Evolutionary conservation across 2,329 filamentous ascomycete genomes (phyloP), one percentile per base, ranked within the genome.

Genomic region (Monosporascus sp.): DNA sequence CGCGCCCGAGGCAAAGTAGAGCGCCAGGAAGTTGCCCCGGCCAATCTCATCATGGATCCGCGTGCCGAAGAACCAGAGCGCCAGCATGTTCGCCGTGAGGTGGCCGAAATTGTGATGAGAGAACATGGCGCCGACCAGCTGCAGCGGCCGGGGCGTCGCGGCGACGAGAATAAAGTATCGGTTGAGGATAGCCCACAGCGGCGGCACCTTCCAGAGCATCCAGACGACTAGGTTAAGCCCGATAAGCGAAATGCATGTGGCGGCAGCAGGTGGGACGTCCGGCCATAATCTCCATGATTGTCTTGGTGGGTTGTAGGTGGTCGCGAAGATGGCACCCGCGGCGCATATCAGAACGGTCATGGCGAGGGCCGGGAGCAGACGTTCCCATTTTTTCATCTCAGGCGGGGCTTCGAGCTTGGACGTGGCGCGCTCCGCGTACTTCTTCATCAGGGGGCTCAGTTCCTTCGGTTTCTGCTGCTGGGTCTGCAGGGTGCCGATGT

Each of bases 31-130:
- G 52, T 81, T 77, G 15, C 80, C 85, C 11, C 87, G 78, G 11
- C 85, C 87, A 25, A 90, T 72, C 60, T 90, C 85, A 56, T 89
- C 84, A 69, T 89, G 85, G 37, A 90, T 73, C 1, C 78, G 75
- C 9, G 79, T 79, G 24, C 88, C 89, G 18, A 90, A 75, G 62
- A 89, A 73, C 74, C 78, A 85, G 5, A 93, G 73, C 41, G 80
- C 72, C 8, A 78, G 60, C 80, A 89, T 84, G 70, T 93, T 93
- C 43, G 76, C 65, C 24, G 75, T 55, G 38, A 89, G 66, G 67
- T 94, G 89, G 47, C 68, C 63, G 18, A 84, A 58, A 3, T 69
- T 71, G 51, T 87, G 81, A 71, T 94, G 89, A 20, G 84, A 88
- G 72, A 91, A 89, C 48, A 82, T 72, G 59, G 82, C 82, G 37